Base-by-base conservation (phyloP, 768 basidiomycete species). In the Mrakia frigida region DNA sequence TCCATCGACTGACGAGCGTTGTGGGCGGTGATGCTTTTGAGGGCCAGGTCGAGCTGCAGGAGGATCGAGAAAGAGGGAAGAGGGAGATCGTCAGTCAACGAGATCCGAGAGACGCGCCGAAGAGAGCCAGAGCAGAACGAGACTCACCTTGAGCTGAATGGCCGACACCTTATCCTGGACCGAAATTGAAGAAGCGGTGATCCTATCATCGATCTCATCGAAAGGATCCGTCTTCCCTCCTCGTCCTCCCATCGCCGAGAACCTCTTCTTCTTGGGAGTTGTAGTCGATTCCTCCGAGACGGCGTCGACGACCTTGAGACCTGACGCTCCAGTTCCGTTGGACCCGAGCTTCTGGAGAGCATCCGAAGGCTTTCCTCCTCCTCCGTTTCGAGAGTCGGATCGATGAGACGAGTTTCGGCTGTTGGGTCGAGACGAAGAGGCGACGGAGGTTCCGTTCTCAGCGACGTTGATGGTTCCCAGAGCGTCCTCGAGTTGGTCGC, bases 71-170 rank as follows among this genome's bases (percentile, higher is more conserved):
- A 78, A 25, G 25, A 43, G 46, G 9, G 52, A 78, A 65, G n/a
- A 80, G 52, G 16, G 37, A 31, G 76, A 63, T 52, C 37, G 74
- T 67, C 60, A 78, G 63, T 72, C 31, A 2, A 37, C 9, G 5
- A 16, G 14, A 37, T 35, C 14, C 10, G 3, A 37, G 16, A 21
- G 21, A 2, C 13, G 21, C 10, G 6, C 25, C 28, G 53, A n/a
- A n/a, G n/a, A n/a, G n/a, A n/a, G n/a, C n/a, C n/a, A n/a, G 35
- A n/a, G n/a, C 25, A 69, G n/a, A 43, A 35, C n/a, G n/a, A n/a
- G n/a, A 83, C 86, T 74, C 61, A 93, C 94, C 88, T 95, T 96
- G 79, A 91, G 89, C 84, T 96, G 93, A 76, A 97, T 95, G 83
- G 91, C 89, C 68, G 91, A 81, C 65, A 97, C 91, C 83, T 94